Base-by-base conservation (phyloP, 495 filamentous ascomycete genomes). In the Hypoxylon perforatum region DNA sequence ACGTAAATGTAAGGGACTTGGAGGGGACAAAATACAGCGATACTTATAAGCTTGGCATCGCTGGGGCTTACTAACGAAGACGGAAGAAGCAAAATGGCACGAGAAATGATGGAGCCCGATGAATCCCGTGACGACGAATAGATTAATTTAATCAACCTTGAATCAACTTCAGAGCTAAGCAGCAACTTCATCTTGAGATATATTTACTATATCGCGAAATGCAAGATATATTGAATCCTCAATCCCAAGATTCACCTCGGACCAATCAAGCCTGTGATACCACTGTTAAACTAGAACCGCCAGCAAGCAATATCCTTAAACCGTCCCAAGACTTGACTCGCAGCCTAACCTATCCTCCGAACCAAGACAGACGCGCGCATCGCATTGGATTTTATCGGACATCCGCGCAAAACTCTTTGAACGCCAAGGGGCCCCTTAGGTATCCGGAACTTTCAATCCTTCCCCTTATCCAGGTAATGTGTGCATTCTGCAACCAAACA, bases 401-500 rank as follows among this genome's bases (percentile, higher is more conserved):
- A 33, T 15, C 47, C 47, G 17, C n/a, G 23, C 21, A 21, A 47
- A 30, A 50, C 47, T 50, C 47, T 50, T 33, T 50, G 47, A 50
- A 50, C 47, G 47, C 47, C 47, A 15, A 4, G 19, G 9, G 18
- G 22, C 18, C 47, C 9, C 25, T 28, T 28, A 3, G 25, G 25
- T 28, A 28, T 28, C 25, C 25, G 25, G 25, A 28, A 28, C 25
- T 28, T 28, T 28, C 9, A 10, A n/a, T 18, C 45, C 45, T 12
- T 23, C n/a, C n/a, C 4, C 6, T 6, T 48, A 28, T 48, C 22
- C 14, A 50, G 47, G 47, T 23, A 30, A 9, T 15, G 25, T 7
- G 7, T 28, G 25, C 25, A 28, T 28, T 28, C 25, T 28, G 25
- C 25, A 28, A 28, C 25, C 25, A 28, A 28, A 28, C 25, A 28